Conservation (phyloP, 192 early-diverging fungal species). For the Linnemannia exigua region DNA sequence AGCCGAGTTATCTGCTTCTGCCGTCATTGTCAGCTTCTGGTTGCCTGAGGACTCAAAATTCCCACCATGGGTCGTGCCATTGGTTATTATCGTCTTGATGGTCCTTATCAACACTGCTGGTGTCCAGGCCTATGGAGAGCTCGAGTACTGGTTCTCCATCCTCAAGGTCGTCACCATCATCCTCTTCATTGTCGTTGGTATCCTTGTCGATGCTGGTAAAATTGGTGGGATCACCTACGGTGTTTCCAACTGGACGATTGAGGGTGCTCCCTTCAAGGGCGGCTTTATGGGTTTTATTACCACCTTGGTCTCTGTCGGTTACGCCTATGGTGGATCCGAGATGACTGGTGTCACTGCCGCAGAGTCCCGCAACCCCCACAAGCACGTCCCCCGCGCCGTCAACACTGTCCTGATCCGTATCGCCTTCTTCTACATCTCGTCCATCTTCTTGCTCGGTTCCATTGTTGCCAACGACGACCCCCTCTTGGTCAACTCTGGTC, state of each 20-base stretch:
- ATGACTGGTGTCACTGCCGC: conserved; percentile 91
- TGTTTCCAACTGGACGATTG: conserved; percentile 71
- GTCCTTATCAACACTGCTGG: conserved; percentile 75
- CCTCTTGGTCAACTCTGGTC: conserved; percentile 58
- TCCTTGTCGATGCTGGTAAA: conserved; percentile 80
- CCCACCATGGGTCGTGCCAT: conserved; percentile 35
- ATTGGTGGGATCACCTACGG: conserved; percentile 71
- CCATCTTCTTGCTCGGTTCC: conserved; percentile 76
- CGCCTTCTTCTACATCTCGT: conserved; percentile 73
- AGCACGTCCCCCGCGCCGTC: conserved; percentile 79
- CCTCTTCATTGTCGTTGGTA: conserved; percentile 86
- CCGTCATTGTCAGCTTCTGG: conserved; percentile 82
- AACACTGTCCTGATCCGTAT: conserved; percentile 83
- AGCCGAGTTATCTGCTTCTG: conserved; percentile 82
- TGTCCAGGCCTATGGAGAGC: conserved; percentile 81
- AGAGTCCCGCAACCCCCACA: conserved; percentile 80
- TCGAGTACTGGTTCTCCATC: conserved; percentile 81
- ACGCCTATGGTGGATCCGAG: conserved; percentile 90
- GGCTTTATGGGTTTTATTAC: conserved; percentile 72
- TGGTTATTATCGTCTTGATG: conserved; percentile 69
- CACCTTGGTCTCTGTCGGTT: conserved; percentile 80
- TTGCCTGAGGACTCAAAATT: conserved; percentile 20
- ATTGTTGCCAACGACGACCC: conserved; percentile 73
- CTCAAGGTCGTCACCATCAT: conserved; percentile 78
- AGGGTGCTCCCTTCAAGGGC: conserved; percentile 75